These are phyloP conservation scores for Stipa capillata DNA, from an alignment of 176 grass and related monocot species.

Conservation along the genomic window DNA sequence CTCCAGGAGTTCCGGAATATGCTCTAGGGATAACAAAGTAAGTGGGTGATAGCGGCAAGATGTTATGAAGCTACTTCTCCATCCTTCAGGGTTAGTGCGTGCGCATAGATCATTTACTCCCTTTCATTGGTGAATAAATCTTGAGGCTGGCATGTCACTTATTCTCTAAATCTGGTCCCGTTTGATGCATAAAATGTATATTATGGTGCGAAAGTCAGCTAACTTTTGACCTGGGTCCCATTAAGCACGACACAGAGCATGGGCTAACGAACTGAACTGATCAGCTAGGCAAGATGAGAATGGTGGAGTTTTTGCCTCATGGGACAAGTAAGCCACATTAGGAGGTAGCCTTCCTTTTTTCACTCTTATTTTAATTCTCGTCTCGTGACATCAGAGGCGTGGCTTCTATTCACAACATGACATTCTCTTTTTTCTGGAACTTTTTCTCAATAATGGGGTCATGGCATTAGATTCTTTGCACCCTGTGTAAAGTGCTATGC, in stretches of 20 bases:
- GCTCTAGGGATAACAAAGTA: conserved; percentile 22
- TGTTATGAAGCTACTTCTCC: conserved; percentile 26
- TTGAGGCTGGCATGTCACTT: not conserved
- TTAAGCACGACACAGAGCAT: conserved; percentile 6
- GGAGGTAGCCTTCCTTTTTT: not conserved
- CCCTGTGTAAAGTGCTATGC: not conserved
- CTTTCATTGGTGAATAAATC: conserved; percentile 39
- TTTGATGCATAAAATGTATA: not conserved
- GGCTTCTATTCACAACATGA: conserved; percentile 12
- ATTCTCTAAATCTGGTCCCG: conserved; percentile 44
- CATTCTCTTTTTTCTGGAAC: conserved; percentile 11
- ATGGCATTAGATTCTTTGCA: conserved; percentile 36
- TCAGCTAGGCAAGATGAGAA: not conserved
- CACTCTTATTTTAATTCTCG: conserved; percentile 3
- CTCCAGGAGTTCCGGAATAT: conserved; percentile 35
- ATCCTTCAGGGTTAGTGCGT: conserved; percentile 24
- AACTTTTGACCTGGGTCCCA: conserved; percentile 43
- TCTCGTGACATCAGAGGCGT: conserved; percentile 13
- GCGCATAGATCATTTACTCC: not conserved
- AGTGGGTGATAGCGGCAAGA: conserved; percentile 27
- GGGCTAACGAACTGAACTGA: conserved; percentile 4
- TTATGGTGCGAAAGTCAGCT: conserved; percentile 2
- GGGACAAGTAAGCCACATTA: not conserved
- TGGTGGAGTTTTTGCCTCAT: conserved; percentile 19
- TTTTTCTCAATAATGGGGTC: not conserved